Evolutionary conservation across 768 basidiomycete genomes (phyloP).

Genomic region (Phaeolepiota aurea): DNA sequence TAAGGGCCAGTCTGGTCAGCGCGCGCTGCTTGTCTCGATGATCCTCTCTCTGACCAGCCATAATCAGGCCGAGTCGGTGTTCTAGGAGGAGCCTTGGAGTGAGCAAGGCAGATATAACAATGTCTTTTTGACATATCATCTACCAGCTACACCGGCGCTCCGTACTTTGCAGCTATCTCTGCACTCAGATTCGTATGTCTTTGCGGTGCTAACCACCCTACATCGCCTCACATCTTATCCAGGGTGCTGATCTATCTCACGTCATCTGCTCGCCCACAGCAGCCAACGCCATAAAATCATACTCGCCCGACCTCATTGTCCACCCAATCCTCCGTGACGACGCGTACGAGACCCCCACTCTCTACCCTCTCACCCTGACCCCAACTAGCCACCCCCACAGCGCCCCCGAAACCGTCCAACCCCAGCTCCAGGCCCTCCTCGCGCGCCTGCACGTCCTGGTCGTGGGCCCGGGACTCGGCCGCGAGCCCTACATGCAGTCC

Average conservation of each 20-base stretch:
- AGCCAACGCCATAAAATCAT: constrained; percentile 90
- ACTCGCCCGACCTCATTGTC: constrained; percentile 95
- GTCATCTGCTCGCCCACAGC: constrained; percentile 95
- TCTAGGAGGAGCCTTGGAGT: constrained; percentile 92
- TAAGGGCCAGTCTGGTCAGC: constrained; percentile 88
- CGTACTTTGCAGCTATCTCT: constrained; percentile 91
- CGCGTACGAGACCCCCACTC: constrained; percentile 30
- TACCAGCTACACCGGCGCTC: constrained; percentile 89
- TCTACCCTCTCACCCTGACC: not conserved
- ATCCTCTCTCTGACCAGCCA: not conserved
- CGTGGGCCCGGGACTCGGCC: constrained; percentile 90
- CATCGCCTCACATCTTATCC: constrained; percentile 1
- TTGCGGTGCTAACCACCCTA: not conserved
- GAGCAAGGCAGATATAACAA: constrained; percentile 17
- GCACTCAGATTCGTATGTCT: constrained; percentile 71
- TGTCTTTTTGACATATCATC: not conserved
- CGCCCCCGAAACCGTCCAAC: constrained; percentile 34
- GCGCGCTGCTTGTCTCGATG: not conserved
- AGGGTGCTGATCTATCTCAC: constrained; percentile 94
- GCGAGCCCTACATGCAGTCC: constrained; percentile 82
- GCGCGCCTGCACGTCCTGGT: constrained; percentile 87
- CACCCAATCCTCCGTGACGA: constrained; percentile 82
- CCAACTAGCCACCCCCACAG: constrained; percentile 21
- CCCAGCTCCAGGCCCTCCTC: constrained; percentile 59
- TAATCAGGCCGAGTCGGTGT: constrained; percentile 82